Conservation (phyloP, 768 basidiomycete genomes). For the Tulasnella calospora region DNA sequence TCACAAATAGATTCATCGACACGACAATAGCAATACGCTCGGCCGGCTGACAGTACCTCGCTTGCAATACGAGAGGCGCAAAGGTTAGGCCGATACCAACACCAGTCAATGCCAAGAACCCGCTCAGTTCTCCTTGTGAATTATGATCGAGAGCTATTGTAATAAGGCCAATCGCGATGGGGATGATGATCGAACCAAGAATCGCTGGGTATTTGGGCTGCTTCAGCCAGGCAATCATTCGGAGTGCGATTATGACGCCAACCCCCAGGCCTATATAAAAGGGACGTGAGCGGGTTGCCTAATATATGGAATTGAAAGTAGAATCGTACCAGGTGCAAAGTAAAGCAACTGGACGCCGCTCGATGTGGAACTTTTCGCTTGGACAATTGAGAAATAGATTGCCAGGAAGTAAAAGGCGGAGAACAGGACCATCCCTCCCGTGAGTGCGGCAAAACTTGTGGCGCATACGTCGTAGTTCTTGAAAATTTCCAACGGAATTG, state of each 20-base stretch:
- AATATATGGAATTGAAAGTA: not conserved
- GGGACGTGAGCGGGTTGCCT: not conserved
- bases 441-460: constrained; percentile 40
- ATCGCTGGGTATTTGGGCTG: constrained; percentile 45
- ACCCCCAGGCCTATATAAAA: constrained; percentile 34
- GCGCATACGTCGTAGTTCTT: constrained; percentile 42
- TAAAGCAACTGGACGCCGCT: constrained; percentile 49
- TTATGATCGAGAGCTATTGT: constrained; percentile 42
- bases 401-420: constrained; percentile 53
- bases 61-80: constrained; percentile 35
- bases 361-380: constrained; percentile 38
- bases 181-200: constrained; percentile 39
- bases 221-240: constrained; percentile 36
- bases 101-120: constrained; percentile 46
- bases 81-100: constrained; percentile 43
- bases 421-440: constrained; percentile 46
- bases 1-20: constrained; percentile 45
- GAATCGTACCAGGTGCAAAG: constrained; percentile 48
- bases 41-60: constrained; percentile 31
- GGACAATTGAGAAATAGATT: constrained; percentile 47
- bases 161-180: constrained; percentile 44
- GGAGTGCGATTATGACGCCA: constrained; percentile 39
- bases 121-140: constrained; percentile 38
- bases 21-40: constrained; percentile 45
- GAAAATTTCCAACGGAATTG: constrained; percentile 49